Evolutionary conservation across 2,329 filamentous ascomycete genomes (phyloP), one percentile per base, ranked within the genome.

Genomic region (Penicillium sp.): DNA sequence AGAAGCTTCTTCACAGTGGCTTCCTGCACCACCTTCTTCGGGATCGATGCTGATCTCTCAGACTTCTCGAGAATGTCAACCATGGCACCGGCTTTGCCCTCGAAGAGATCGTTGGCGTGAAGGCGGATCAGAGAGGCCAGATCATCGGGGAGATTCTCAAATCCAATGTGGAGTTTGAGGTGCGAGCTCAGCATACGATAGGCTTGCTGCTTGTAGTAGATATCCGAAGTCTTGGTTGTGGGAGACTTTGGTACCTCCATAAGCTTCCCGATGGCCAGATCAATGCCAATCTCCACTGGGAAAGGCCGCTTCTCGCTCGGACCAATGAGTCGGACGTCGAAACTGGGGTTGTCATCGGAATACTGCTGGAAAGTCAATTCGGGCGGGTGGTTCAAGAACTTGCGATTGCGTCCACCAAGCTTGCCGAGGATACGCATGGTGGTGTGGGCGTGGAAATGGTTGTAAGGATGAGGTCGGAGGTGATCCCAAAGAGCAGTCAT

Each of bases 401-500:
- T 97, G 38, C 96, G 85, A 72, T 99, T 99, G 28, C 95, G 88
- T 8, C 95, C 95, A 50, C 96, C 95, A 13, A 99, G 86, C 77
- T 99, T 99, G 15, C 95, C 95, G 1, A 99, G 84, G 60, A 99
- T 99, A 50, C 95, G 86, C 89, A 99, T 96, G 0, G 95, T 98
- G 0, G 95, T 98, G 75, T 99, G 95, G 0, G 96, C 92, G 73
- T 98, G 94, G 77, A 97, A 97, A 76, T 99, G 96, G 71, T 91
- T 97, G 77, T 99, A 97, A 0, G 95, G 95, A 65, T 93, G 90
- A 8, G 95, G 96, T 70, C 91, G 91, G 45, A 99, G 84, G 76
- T 99, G 96, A 66, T 97, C 93, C 84, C 96, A 99, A 1, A 99
- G 84, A 1, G 94, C 94, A 51, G 93, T 95, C 95, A 99, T 99